Evolutionary conservation across 257 asterid genomes (phyloP).

Genomic region (Misopates orontium): DNA sequence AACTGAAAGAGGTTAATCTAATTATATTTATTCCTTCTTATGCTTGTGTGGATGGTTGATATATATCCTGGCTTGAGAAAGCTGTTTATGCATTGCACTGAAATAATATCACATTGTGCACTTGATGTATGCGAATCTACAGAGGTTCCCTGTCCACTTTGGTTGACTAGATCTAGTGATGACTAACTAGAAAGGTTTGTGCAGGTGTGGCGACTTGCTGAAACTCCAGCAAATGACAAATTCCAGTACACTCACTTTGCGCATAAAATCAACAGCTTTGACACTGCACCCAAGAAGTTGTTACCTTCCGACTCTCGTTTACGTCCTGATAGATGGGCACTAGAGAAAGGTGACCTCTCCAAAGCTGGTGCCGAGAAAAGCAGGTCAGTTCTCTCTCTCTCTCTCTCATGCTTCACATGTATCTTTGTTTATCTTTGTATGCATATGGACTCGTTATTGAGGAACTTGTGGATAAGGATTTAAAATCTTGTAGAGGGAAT

Average conservation of each 20-base stretch:
- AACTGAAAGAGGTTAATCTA: conserved; percentile 79
- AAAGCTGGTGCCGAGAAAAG: conserved; percentile 89
- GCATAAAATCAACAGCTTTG: conserved; percentile 88
- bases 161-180: not conserved
- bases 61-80: conserved; percentile 18
- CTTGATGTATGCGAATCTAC: not conserved
- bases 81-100: not conserved
- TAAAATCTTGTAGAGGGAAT: not conserved
- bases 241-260: conserved; percentile 91
- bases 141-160: not conserved
- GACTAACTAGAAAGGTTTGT: conserved; percentile 11
- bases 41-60: conserved; percentile 13
- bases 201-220: conserved; percentile 87
- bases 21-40: not conserved
- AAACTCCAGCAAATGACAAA: conserved; percentile 74
- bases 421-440: conserved; percentile 1
- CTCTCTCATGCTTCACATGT: not conserved
- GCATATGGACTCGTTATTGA: not conserved
- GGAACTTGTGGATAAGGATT: not conserved
- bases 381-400: conserved; percentile 57
- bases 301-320: conserved; percentile 92
- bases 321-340: conserved; percentile 96
- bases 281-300: conserved; percentile 88
- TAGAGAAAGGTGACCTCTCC: conserved; percentile 91
- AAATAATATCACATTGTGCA: not conserved